Evolutionary conservation across 306 rosid genomes (phyloP).

Genomic region (Cicer cuneatum): DNA sequence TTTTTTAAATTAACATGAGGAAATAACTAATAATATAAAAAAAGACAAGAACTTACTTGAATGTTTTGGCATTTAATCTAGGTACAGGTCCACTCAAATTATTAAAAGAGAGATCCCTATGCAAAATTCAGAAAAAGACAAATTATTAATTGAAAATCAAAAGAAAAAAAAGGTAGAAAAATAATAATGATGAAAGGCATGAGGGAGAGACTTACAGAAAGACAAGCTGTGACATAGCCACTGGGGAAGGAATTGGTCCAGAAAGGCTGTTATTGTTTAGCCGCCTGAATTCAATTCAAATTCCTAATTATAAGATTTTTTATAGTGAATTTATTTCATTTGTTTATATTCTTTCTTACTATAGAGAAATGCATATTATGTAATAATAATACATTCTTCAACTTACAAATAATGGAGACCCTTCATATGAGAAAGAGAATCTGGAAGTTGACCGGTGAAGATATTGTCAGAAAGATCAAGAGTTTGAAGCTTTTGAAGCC

Average conservation of each 20-base stretch:
- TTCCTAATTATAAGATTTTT: constrained; percentile 42
- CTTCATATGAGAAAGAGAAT: constrained; percentile 63
- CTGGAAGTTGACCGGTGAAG: constrained; percentile 78
- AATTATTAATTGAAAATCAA: constrained; percentile 24
- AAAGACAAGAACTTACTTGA: constrained; percentile 63
- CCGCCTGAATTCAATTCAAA: constrained; percentile 68
- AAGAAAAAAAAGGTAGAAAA: constrained; percentile 9
- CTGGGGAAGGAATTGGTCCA: constrained; percentile 80
- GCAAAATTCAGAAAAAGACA: constrained; percentile 34
- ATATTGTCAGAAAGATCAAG: constrained; percentile 87
- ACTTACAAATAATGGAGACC: constrained; percentile 87
- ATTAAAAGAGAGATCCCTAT: constrained; percentile 85
- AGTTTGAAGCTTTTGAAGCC: constrained; percentile 74
- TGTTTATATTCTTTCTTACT: background rate
- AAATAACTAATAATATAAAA: constrained; percentile 1
- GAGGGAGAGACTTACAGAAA: constrained; percentile 67
- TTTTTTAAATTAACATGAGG: background rate
- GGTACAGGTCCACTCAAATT: constrained; percentile 91
- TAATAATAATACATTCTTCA: background rate
- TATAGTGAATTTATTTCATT: background rate
- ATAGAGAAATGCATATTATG: background rate
- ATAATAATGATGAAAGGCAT: constrained; percentile 24
- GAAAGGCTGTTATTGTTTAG: constrained; percentile 78
- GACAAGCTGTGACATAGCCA: constrained; percentile 75
- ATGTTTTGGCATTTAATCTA: constrained; percentile 68